A percentile compares a stretch with the other conserved stretches of the same genome.
Evolutionary conservation across 2,329 filamentous ascomycete genomes (phyloP).

Genomic region (Venturia nashicola): DNA sequence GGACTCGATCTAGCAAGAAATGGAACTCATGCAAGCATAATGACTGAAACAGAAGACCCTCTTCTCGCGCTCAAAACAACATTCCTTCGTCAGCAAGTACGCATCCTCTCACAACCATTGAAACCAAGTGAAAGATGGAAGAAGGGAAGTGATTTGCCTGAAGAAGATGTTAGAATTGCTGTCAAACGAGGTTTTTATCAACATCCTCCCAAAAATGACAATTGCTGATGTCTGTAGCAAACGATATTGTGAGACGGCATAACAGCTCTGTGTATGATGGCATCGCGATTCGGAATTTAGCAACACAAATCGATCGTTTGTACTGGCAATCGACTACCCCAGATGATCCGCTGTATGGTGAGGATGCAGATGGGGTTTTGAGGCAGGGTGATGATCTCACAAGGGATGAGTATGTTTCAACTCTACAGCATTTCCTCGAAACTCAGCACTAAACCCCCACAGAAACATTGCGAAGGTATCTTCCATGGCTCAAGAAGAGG

Average conservation of each 20-base stretch:
- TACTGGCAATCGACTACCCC: constrained; percentile 42
- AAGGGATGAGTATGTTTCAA: background rate
- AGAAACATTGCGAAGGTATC: background rate
- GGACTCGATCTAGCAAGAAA: background rate
- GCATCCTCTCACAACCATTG: constrained; percentile 48
- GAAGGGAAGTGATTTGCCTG: constrained; percentile 30
- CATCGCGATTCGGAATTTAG: constrained; percentile 57
- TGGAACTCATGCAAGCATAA: background rate
- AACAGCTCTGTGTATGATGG: constrained; percentile 53
- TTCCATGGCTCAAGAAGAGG: constrained; percentile 1
- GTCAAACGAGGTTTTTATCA: constrained; percentile 7
- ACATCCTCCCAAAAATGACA: background rate
- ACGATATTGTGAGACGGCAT: constrained; percentile 52
- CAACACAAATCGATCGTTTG: constrained; percentile 57
- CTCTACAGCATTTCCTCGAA: background rate
- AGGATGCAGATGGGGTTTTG: constrained; percentile 3
- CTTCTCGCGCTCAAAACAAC: constrained; percentile 48
- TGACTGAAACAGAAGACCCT: constrained; percentile 17
- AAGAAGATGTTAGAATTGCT: constrained; percentile 41
- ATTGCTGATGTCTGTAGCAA: constrained; percentile 32
- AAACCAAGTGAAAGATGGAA: constrained; percentile 43
- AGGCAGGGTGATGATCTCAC: constrained; percentile 8
- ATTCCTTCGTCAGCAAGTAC: constrained; percentile 52
- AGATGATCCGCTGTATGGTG: background rate
- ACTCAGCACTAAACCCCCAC: background rate